Evolutionary conservation across 306 rosid species (phyloP), one percentile per base, ranked within the genome.

Genomic region (Coriaria nepalensis): DNA sequence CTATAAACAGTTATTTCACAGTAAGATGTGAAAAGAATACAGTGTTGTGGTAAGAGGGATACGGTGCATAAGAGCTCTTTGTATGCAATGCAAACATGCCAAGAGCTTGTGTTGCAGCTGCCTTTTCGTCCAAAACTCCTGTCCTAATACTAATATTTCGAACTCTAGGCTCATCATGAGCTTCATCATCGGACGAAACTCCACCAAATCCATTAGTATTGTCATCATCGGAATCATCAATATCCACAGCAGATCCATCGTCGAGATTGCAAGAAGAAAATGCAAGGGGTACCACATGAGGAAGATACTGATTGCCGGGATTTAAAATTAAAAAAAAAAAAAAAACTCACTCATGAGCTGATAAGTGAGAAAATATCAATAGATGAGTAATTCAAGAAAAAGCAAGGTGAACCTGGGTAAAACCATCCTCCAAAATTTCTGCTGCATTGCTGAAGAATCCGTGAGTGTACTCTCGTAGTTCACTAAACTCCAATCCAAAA

Each of bases 101-200:
- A 37, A 92, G 93, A 56, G 96, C 98, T 72, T 92, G 98, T 52
- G 98, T 92, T 49, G 98, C 98, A 63, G 98, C 96, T 55, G 98
- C 96, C 72, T 92, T 92, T 70, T 92, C 98, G 74, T 92, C 98
- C 77, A 92, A 61, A 44, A 92, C 98, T 33, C 98, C 98, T 54
- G 98, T 92, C 64, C 98, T 79, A 56, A 92, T 64, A 57, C 96
- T 92, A 52, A 85, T 82, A 63, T 92, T 92, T 33, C 96, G 79
- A 55, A 92, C 94, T 69, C 98, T 82, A 52, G 96, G 93, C 59
- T 92, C 98, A 74, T 92, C 94, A 68, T 69, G 96, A 63, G 86
- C 93, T 69, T 92, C 98, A 43, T 92, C 96, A 49, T 92, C 98
- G 20, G 98, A 92, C 43, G 96, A 92, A 71, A 92, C 98, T 67